Conservation (phyloP, 805 yeast genomes). For the Yamadazyma paraphyllophila region DNA sequence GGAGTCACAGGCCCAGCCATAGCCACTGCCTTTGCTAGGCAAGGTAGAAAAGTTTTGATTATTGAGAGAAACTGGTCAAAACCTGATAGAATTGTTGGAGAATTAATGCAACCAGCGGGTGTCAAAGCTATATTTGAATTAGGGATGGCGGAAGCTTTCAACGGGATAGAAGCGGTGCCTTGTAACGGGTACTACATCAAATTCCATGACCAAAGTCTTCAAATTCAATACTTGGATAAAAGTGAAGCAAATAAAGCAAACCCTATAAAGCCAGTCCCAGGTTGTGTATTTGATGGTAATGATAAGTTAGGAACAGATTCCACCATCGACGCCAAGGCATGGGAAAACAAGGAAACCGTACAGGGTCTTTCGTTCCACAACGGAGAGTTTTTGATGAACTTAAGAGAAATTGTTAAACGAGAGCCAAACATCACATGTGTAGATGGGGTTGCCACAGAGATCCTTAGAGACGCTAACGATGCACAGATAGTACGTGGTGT, state of each 20-base stretch:
- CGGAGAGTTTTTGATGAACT: slow-evolving; percentile 78
- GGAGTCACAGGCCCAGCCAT: slow-evolving; percentile 95
- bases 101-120: slow-evolving; percentile 97
- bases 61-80: slow-evolving; percentile 86
- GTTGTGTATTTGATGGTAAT: slow-evolving; percentile 55
- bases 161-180: slow-evolving; percentile 72
- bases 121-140: slow-evolving; percentile 74
- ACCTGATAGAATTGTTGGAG: slow-evolving; percentile 98
- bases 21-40: slow-evolving; percentile 86
- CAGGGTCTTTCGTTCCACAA: slow-evolving; percentile 90
- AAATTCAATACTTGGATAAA: slow-evolving; percentile 72
- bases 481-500: slow-evolving; percentile 34
- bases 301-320: slow-evolving; percentile 49
- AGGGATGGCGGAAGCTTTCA: slow-evolving; percentile 77
- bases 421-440: slow-evolving; percentile 75
- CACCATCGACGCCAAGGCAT: slow-evolving; percentile 48
- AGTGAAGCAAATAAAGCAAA: slow-evolving; percentile 39
- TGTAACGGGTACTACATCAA: slow-evolving; percentile 81
- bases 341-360: slow-evolving; percentile 57
- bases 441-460: slow-evolving; percentile 78
- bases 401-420: slow-evolving; percentile 63
- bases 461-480: slow-evolving; percentile 53
- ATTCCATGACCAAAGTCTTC: slow-evolving; percentile 55
- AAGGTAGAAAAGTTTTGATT: slow-evolving; percentile 77
- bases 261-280: slow-evolving; percentile 49